These are phyloP conservation scores for Cardamine resedifolia DNA, from an alignment of 345 rosid genomes.

Conservation along the genomic window DNA sequence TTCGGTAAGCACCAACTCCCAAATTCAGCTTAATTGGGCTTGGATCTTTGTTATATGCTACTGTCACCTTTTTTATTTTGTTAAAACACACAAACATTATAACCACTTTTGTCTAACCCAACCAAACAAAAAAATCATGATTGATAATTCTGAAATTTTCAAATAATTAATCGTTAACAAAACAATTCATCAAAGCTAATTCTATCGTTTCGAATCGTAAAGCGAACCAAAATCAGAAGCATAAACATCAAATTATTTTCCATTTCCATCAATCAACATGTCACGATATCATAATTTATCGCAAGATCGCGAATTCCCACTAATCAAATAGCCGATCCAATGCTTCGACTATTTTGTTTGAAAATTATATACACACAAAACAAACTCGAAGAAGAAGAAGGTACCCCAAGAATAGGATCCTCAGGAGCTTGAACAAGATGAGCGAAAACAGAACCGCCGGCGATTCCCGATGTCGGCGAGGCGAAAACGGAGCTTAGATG, in stretches of 20 bases:
- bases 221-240: background rate
- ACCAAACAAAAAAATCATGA: background rate
- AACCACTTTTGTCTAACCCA: background rate
- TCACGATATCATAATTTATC: background rate
- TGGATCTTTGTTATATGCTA: conserved; percentile 88
- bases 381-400: conserved; percentile 9
- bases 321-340: background rate
- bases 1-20: conserved; percentile 96
- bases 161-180: too few species aligned
- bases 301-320: conserved; percentile 2
- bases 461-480: conserved; percentile 45
- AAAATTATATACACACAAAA: background rate
- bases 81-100: background rate
- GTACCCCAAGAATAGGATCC: conserved; percentile 89
- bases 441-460: conserved; percentile 66
- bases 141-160: background rate
- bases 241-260: background rate
- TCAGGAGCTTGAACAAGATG: conserved; percentile 83
- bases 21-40: conserved; percentile 89
- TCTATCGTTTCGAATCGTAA: background rate
- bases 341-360: background rate
- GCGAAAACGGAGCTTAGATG: conserved; percentile 33
- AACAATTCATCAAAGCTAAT: background rate
- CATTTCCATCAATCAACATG: background rate
- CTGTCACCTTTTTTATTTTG: conserved; percentile 62